Percentiles rank a stretch among this genome's conserved stretches.
Conservation (phyloP, 2,329 filamentous ascomycete genomes). For the Arthroderma sp. region DNA sequence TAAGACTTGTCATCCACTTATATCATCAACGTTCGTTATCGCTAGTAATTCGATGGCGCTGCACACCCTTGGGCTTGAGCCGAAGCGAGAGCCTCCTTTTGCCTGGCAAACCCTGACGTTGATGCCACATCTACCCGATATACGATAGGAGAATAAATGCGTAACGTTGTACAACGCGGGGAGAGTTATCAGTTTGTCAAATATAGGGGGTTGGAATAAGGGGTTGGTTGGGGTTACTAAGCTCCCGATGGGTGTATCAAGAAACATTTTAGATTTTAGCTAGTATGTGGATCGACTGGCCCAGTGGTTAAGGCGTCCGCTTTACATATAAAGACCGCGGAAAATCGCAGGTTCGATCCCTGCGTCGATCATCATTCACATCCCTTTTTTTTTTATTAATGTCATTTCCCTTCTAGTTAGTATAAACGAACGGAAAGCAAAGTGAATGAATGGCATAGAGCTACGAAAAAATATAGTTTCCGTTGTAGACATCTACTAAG, state of each 20-base stretch:
- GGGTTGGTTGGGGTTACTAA: background rate
- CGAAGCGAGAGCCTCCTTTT: background rate
- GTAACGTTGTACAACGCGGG: background rate
- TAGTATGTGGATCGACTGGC: conserved; percentile 24
- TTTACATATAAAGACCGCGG: conserved; percentile 30
- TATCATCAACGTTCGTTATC: background rate
- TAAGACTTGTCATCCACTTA: background rate
- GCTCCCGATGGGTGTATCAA: background rate
- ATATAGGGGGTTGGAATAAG: too few relatives aligned
- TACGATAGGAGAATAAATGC: background rate
- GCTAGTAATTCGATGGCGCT: background rate
- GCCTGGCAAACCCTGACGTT: background rate
- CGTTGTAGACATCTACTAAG: too few relatives aligned
- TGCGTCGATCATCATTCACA: conserved; percentile 28
- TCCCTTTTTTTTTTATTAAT: conserved; percentile 7
- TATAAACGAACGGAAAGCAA: too few relatives aligned
- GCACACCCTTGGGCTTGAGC: background rate
- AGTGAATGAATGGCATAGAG: too few relatives aligned
- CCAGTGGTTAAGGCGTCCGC: conserved; percentile 33
- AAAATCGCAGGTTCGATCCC: conserved; percentile 38
- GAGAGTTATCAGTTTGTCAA: background rate
- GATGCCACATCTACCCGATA: background rate
- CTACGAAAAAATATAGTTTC: too few relatives aligned
- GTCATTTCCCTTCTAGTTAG: too few relatives aligned
- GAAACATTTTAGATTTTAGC: background rate